Conservation (phyloP, 1,284 basidiomycete genomes). For the Wallemia ichthyophaga region DNA sequence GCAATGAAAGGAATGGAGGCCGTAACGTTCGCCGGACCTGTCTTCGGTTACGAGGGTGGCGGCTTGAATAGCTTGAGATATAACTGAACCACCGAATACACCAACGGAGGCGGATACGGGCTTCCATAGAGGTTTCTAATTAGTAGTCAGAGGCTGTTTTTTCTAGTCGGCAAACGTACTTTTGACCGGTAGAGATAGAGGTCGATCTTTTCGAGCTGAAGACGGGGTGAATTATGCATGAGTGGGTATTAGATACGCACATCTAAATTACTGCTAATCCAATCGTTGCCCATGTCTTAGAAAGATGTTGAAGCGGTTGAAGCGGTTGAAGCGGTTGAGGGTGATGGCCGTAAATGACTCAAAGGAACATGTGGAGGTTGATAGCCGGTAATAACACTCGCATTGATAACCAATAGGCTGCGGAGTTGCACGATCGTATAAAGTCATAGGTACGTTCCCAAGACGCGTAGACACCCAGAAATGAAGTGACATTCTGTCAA, state of each 20-base stretch:
- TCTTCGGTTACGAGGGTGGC: background rate
- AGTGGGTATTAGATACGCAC: no score
- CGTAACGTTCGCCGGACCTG: background rate
- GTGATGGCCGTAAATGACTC: no score
- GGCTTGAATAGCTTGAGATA: background rate
- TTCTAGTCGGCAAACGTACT: background rate
- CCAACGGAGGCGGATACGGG: background rate
- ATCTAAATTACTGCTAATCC: background rate
- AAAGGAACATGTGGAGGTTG: background rate
- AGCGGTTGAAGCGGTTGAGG: no score
- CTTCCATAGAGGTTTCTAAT: background rate
- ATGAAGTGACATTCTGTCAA: background rate
- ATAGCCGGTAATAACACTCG: no score
- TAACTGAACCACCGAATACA: background rate
- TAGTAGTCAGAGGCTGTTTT: background rate
- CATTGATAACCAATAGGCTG: no score
- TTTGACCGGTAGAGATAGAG: background rate
- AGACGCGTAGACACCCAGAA: background rate
- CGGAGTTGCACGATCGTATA: no score
- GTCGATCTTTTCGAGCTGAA: background rate
- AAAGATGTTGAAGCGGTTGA: no score
- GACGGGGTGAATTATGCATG: background rate
- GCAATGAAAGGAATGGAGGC: slow-evolving; percentile 21
- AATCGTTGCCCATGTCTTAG: background rate
- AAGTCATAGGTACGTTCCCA: background rate